phyloP scores from a whole-genome alignment of 306 rosid species.

The Senna tora region DNA sequence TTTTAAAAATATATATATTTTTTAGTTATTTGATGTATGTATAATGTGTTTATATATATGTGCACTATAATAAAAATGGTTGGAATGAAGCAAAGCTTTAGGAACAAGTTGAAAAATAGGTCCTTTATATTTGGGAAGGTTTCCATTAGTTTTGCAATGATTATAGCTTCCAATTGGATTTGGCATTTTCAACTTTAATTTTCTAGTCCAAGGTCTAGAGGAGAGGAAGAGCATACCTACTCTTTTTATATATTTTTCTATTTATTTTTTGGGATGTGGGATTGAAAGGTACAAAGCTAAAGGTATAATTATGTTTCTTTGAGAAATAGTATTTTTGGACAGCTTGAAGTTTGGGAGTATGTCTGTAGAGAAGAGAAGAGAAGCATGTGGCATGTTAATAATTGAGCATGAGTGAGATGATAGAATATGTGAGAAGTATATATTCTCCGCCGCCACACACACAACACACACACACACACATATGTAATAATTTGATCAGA shows the following conservation, averaged over 20 bases:
- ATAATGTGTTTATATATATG: no score
- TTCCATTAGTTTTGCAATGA: slow-evolving; percentile 46
- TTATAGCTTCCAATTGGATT: slow-evolving; percentile 47
- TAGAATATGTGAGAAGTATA: no score
- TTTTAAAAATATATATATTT: no score
- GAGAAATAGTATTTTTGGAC: slow-evolving; percentile 38
- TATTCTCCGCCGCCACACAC: no score
- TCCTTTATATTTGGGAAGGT: slow-evolving; percentile 40
- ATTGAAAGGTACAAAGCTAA: slow-evolving; percentile 47
- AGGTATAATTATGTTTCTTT: slow-evolving; percentile 43
- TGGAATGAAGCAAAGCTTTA: slow-evolving; percentile 47
- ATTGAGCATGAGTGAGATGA: slow-evolving; percentile 57
- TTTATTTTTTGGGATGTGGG: background rate
- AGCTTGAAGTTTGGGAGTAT: slow-evolving; percentile 38
- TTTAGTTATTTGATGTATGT: no score
- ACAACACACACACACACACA: no score
- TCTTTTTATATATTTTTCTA: no score
- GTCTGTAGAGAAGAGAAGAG: no score
- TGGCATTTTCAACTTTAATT: slow-evolving; percentile 49
- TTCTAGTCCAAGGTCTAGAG: slow-evolving; percentile 14
- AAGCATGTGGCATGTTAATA: slow-evolving; percentile 50
- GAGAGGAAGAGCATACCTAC: no score
- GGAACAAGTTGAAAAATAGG: slow-evolving; percentile 40
- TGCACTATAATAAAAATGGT: slow-evolving; percentile 30
- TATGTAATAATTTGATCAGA: no score